Percentiles rank a stretch among this genome's conserved stretches.
phyloP scores from a whole-genome alignment of 2,329 filamentous ascomycete species.

The Colletotrichum endophyticum region DNA sequence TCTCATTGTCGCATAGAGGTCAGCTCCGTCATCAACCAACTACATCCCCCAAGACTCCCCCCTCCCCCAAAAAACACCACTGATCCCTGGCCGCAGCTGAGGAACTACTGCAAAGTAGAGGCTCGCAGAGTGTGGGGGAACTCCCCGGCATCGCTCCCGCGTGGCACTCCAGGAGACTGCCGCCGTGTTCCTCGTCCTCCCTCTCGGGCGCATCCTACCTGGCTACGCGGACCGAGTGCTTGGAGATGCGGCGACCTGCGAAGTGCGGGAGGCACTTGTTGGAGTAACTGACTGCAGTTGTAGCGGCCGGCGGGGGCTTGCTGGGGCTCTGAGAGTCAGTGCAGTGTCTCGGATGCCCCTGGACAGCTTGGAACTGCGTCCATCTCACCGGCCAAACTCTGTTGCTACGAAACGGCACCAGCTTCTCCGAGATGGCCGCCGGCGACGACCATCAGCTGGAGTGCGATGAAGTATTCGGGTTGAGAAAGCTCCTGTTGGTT shows the following conservation, averaged over 20 bases:
- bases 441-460: neutral
- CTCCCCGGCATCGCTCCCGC: conserved; percentile 14
- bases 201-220: conserved; percentile 2
- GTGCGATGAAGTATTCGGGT: neutral
- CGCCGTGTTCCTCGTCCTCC: neutral
- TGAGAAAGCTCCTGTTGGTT: neutral
- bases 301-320: neutral
- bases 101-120: neutral
- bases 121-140: conserved; percentile 7
- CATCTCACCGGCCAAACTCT: neutral
- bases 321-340: neutral
- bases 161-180: conserved; percentile 9
- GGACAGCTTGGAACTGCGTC: neutral
- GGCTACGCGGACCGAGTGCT: neutral
- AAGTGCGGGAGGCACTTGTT: neutral
- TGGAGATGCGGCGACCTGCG: conserved; percentile 12
- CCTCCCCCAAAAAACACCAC: neutral
- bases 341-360: neutral
- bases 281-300: neutral
- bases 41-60: neutral
- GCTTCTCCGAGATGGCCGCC: neutral
- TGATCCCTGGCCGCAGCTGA: neutral
- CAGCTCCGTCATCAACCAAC: neutral
- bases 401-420: neutral
- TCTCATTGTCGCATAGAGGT: neutral